Conservation (phyloP, 179 eudicot species). For the Monotropa hypopitys region DNA sequence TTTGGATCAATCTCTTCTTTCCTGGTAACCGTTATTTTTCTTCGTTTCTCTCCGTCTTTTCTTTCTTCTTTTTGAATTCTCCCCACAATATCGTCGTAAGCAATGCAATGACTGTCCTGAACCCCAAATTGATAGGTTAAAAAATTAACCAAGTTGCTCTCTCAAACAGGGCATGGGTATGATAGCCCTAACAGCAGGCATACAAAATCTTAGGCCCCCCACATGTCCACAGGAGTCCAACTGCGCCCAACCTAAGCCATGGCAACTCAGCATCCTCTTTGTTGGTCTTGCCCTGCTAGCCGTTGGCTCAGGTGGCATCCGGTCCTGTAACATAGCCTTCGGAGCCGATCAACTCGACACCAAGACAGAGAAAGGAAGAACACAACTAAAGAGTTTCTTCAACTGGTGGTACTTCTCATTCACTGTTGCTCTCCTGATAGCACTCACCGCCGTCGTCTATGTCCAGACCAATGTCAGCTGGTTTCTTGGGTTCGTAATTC, state of each 20-base stretch:
- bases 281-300: slow-evolving; percentile 31
- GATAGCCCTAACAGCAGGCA: slow-evolving; percentile 38
- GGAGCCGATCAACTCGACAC: slow-evolving; percentile 75
- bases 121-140: neutral
- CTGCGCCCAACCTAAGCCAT: slow-evolving; percentile 28
- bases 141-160: neutral
- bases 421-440: slow-evolving; percentile 25
- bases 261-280: slow-evolving; percentile 46
- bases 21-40: slow-evolving; percentile 25
- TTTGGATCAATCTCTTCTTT: slow-evolving; percentile 40
- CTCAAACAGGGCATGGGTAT: slow-evolving; percentile 49
- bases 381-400: slow-evolving; percentile 31
- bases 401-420: slow-evolving; percentile 39
- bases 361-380: slow-evolving; percentile 28
- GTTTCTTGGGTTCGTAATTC: slow-evolving; percentile 29
- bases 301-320: slow-evolving; percentile 43
- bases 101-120: too few relatives aligned
- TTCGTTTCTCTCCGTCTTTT: neutral
- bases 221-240: slow-evolving; percentile 15
- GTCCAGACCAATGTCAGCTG: slow-evolving; percentile 36
- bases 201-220: slow-evolving; percentile 36
- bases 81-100: too few relatives aligned
- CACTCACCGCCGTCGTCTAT: slow-evolving; percentile 33
- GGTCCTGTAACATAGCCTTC: slow-evolving; percentile 73
- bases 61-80: neutral